Base-by-base conservation (phyloP, 1,139 yeast genomes). In the Geotrichum aggregatum region DNA sequence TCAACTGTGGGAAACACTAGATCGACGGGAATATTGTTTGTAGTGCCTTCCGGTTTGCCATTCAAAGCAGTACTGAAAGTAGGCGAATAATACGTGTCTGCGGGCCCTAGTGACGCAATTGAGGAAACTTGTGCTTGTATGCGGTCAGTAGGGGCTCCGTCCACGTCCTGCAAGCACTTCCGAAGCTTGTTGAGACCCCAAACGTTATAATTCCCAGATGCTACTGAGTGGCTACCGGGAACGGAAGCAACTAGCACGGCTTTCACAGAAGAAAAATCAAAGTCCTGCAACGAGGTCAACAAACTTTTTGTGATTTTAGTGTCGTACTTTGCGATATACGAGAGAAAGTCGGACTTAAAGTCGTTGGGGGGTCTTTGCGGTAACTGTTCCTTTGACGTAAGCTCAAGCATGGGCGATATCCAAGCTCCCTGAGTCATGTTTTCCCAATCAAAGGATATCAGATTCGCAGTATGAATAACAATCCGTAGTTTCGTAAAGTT, bases 381-480 rank as follows among this genome's bases (percentile, higher is more conserved):
- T n/a, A n/a, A n/a, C n/a, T n/a, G n/a, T 10, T 16, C 13, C 8
- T 13, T 10, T 3, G 41, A 18, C 4, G 41, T 16, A 2, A 19
- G 8, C 14, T 35, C 31, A 33, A 35, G 44, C 44, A 67, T 49
- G 1, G 66, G 66, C 16, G 66, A 60, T 24, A 57, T 54, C 71
- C 71, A 68, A 2, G 61, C 61, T 1, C 67, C 69, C 49, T 67
- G 67, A 26, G 68, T 59, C 66, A 65, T 63, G 48, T 61, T 62
- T 1, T 49, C 55, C 72, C 72, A 69, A 54, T 69, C 72, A 36
- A 61, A 59, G 21, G 52, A 56, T 10, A 65, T 65, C 57, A 69
- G 30, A 44, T 69, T 69, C n/a, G 70, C 69, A 0, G 72, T 69
- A 50, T 66, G 70, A 6, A 69, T 59, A 11, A 68, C 65, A 5